phyloP scores from a whole-genome alignment of 495 filamentous ascomycete genomes.

The Tuber microsphaerosporum region DNA sequence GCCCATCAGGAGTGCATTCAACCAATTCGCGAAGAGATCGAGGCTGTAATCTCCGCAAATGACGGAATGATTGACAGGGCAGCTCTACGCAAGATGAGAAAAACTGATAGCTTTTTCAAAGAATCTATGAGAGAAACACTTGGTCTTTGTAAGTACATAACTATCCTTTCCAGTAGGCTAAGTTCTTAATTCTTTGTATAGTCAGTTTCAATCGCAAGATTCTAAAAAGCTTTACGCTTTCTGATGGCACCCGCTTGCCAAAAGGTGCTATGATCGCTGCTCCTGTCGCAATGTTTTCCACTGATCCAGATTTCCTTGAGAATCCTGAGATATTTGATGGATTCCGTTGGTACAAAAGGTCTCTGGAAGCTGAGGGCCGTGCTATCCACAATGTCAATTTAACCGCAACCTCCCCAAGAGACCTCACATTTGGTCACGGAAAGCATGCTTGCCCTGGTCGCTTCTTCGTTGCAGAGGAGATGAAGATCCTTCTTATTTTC shows the following conservation, averaged over 20 bases:
- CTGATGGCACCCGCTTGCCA: constrained; percentile 46
- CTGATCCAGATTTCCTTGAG: constrained; percentile 27
- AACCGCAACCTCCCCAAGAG: constrained; percentile 42
- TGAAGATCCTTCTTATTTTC: constrained; percentile 47
- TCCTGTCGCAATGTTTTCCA: constrained; percentile 17
- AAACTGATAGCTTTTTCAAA: constrained; percentile 54
- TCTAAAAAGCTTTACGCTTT: constrained; percentile 44
- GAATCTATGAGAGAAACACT: constrained; percentile 48
- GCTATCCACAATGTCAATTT: constrained; percentile 44
- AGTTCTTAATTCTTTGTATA: constrained; percentile 12
- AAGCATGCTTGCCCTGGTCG: constrained; percentile 51
- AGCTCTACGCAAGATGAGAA: constrained; percentile 45
- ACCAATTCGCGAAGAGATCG: constrained; percentile 52
- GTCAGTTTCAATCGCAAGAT: constrained; percentile 47
- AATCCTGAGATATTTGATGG: constrained; percentile 50
- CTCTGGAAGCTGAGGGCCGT: constrained; percentile 43
- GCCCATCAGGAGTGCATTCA: constrained; percentile 47
- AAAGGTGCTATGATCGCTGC: constrained; percentile 43
- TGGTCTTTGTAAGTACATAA: constrained; percentile 9
- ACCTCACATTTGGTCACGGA: constrained; percentile 37
- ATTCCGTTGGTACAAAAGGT: constrained; percentile 48
- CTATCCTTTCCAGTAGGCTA: not conserved
- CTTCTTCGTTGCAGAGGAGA: constrained; percentile 51
- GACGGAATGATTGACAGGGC: constrained; percentile 43
- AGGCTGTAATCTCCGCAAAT: constrained; percentile 43